A percentile compares a stretch with the other conserved stretches of the same genome.
Evolutionary conservation across 108 stramenopile genomes (phyloP).

Genomic region (Skeletonema grethae): DNA sequence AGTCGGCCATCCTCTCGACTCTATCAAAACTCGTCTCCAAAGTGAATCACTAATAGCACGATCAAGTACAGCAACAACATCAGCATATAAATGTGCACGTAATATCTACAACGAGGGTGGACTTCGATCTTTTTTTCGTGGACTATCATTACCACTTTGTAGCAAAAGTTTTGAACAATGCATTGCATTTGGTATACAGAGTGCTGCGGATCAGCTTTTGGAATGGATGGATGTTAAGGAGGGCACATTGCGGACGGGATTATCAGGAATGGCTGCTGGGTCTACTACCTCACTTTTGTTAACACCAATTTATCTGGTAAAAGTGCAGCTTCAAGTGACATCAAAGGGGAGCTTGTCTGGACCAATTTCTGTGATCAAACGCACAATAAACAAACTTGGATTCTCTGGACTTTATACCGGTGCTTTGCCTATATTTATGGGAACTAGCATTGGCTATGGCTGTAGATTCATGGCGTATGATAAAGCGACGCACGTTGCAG

Average conservation of each 20-base stretch:
- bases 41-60: not conserved
- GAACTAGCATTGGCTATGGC: not conserved
- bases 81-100: not conserved
- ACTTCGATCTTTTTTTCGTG: not conserved
- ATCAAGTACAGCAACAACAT: not conserved
- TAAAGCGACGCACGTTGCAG: not conserved
- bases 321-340: not conserved
- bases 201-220: not conserved
- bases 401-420: not conserved
- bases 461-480: slow-evolving; percentile 1
- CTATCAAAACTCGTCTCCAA: not conserved
- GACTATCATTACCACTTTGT: not conserved
- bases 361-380: not conserved
- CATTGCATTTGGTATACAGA: not conserved
- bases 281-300: not conserved
- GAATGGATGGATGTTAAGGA: not conserved
- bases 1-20: not conserved
- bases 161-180: not conserved
- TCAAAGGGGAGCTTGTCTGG: not conserved
- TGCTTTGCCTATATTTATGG: not conserved
- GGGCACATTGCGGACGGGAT: not conserved
- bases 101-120: not conserved
- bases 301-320: not conserved
- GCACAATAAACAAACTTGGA: not conserved
- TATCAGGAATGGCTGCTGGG: not conserved